A percentile compares a stretch with the other conserved stretches of the same genome.
Conservation (phyloP, 768 basidiomycete species). For the Tricholoma saponaceum region DNA sequence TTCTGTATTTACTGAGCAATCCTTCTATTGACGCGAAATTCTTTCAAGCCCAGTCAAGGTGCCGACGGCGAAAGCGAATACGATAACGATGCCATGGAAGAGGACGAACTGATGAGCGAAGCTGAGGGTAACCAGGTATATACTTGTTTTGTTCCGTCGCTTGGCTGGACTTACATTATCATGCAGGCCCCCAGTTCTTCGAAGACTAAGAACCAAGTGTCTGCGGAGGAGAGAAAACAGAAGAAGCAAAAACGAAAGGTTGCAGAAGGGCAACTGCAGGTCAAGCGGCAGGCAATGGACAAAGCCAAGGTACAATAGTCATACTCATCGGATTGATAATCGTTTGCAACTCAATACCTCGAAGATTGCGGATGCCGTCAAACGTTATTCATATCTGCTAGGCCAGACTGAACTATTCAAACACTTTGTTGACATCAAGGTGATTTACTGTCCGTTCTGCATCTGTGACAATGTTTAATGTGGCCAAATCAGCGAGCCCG, state of each 20-base stretch:
- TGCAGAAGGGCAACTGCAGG: constrained; percentile 65
- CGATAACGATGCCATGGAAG: constrained; percentile 53
- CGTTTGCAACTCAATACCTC: constrained; percentile 9
- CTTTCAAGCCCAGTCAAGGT: constrained; percentile 53
- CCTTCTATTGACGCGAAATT: not conserved
- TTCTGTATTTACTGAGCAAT: not conserved
- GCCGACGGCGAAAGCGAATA: constrained; percentile 76
- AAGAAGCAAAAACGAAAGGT: constrained; percentile 54
- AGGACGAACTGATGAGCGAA: constrained; percentile 62
- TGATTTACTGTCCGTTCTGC: constrained; percentile 21
- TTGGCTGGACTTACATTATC: not conserved
- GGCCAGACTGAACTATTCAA: constrained; percentile 98
- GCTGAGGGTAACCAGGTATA: constrained; percentile 31
- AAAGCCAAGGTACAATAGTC: constrained; percentile 67
- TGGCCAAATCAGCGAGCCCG: constrained; percentile 59
- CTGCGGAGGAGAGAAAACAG: constrained; percentile 21
- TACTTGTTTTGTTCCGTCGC: not conserved
- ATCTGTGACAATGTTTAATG: not conserved
- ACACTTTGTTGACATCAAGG: constrained; percentile 97
- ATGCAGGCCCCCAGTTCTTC: not conserved
- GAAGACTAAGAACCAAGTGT: constrained; percentile 7
- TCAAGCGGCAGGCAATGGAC: constrained; percentile 80
- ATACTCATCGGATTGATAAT: not conserved
- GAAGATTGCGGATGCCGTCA: constrained; percentile 89
- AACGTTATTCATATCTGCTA: constrained; percentile 95